phyloP scores from a whole-genome alignment of 805 yeast species.

The Yamadazyma laniorum region DNA sequence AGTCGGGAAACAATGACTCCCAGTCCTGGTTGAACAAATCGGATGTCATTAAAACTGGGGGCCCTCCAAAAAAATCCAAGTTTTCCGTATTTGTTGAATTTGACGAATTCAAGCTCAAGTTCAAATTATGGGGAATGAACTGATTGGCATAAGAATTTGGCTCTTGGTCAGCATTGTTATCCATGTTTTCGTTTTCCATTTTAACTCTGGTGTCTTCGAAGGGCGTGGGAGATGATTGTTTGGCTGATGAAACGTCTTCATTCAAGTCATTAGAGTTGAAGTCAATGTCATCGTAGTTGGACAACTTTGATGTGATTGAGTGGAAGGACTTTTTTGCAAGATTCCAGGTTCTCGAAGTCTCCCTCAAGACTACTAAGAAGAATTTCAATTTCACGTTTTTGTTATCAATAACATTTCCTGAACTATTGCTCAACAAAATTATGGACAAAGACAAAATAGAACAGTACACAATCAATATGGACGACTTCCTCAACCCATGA shows the following conservation, averaged over 20 bases:
- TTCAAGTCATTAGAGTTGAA: slow-evolving; percentile 10
- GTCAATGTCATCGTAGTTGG: slow-evolving; percentile 14
- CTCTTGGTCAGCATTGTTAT: neutral
- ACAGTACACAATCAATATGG: slow-evolving; percentile 48
- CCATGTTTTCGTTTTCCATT: neutral
- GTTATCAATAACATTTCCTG: slow-evolving; percentile 23
- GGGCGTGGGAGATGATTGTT: neutral
- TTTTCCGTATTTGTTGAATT: slow-evolving; percentile 6
- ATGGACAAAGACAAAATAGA: slow-evolving; percentile 46
- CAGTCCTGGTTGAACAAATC: slow-evolving; percentile 48
- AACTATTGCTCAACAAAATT: slow-evolving; percentile 30
- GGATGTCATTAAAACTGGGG: slow-evolving; percentile 51
- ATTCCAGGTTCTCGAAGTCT: slow-evolving; percentile 47
- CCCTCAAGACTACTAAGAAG: slow-evolving; percentile 40
- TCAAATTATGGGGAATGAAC: slow-evolving; percentile 2
- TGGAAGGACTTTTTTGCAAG: slow-evolving; percentile 45
- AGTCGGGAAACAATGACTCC: slow-evolving; percentile 51
- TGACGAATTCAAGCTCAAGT: slow-evolving; percentile 9
- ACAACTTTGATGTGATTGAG: slow-evolving; percentile 36
- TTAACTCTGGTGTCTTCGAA: neutral
- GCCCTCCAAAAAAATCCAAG: slow-evolving; percentile 48
- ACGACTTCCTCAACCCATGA: slow-evolving; percentile 42
- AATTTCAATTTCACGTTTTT: slow-evolving; percentile 31
- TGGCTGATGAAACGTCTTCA: slow-evolving; percentile 2
- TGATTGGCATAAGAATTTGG: slow-evolving; percentile 1